Conservation (phyloP, 495 filamentous ascomycete genomes). For the Hypoxylon fragiforme region DNA sequence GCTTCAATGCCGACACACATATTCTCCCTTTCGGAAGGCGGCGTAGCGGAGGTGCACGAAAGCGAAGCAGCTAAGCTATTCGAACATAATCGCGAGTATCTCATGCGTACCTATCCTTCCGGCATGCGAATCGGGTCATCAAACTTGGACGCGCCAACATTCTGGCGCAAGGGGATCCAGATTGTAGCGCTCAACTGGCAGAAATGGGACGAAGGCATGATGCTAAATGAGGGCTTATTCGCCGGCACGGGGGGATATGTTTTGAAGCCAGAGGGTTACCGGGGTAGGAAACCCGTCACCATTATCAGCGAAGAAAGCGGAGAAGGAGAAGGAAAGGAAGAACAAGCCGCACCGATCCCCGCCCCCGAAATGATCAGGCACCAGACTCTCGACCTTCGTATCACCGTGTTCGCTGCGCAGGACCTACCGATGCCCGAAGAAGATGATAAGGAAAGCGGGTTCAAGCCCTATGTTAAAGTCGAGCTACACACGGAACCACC, state of each 20-base stretch:
- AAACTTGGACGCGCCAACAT: constrained; percentile 79
- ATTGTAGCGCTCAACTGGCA: constrained; percentile 97
- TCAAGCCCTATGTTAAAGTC: constrained; percentile 78
- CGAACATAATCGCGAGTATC: constrained; percentile 75
- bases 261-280: constrained; percentile 70
- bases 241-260: constrained; percentile 78
- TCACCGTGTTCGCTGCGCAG: constrained; percentile 61
- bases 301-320: neutral
- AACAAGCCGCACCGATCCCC: constrained; percentile 9
- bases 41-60: constrained; percentile 71
- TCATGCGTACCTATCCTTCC: constrained; percentile 90
- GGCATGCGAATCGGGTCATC: constrained; percentile 80
- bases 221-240: constrained; percentile 96
- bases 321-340: constrained; percentile 4
- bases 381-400: constrained; percentile 55
- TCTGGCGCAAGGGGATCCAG: constrained; percentile 90
- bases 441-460: constrained; percentile 59
- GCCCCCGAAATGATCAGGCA: constrained; percentile 43
- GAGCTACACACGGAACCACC: constrained; percentile 77
- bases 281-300: constrained; percentile 26
- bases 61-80: constrained; percentile 65
- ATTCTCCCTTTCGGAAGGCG: constrained; percentile 82
- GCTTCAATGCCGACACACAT: constrained; percentile 78
- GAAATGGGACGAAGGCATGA: constrained; percentile 85
- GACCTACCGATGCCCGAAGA: constrained; percentile 56